These are phyloP conservation scores for Spathaspora hagerdaliae DNA, from an alignment of 805 yeast genomes.

Conservation along the genomic window DNA sequence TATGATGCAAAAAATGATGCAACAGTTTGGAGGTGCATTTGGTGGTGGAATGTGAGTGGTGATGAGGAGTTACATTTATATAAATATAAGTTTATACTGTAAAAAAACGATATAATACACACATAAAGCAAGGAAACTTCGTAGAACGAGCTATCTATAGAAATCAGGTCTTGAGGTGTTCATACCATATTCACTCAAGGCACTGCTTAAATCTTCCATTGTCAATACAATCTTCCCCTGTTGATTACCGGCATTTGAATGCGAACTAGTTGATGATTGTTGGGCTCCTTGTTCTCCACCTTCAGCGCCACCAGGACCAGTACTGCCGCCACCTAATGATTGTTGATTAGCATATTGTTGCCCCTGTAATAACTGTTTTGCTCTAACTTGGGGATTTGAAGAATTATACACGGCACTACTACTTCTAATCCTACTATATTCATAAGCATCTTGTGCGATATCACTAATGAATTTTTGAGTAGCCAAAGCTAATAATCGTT, in stretches of 20 bases:
- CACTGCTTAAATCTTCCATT: conserved; percentile 89
- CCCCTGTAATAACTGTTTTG: conserved; percentile 70
- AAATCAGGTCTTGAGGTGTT: conserved; percentile 91
- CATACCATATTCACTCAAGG: conserved; percentile 87
- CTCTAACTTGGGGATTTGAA: conserved; percentile 80
- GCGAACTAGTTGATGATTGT: conserved; percentile 29
- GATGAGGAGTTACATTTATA: not conserved
- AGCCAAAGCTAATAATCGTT: conserved; percentile 84
- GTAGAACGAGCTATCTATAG: conserved; percentile 52
- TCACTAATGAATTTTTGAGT: conserved; percentile 94
- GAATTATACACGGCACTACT: conserved; percentile 81
- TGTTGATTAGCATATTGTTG: conserved; percentile 48
- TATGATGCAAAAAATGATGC: conserved; percentile 59
- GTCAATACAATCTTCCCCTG: conserved; percentile 83
- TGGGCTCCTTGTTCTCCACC: conserved; percentile 32
- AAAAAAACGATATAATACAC: not conserved
- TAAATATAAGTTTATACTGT: not conserved
- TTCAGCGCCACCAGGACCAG: conserved; percentile 14
- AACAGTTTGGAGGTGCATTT: conserved; percentile 64
- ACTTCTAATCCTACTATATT: conserved; percentile 89
- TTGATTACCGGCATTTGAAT: conserved; percentile 45
- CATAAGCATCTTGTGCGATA: conserved; percentile 94
- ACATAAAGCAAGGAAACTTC: not conserved
- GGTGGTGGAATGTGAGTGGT: conserved; percentile 40
- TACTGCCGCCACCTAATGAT: conserved; percentile 20